phyloP scores from a whole-genome alignment of 2,329 filamentous ascomycete genomes.

The Neodidymelliopsis sp. region DNA sequence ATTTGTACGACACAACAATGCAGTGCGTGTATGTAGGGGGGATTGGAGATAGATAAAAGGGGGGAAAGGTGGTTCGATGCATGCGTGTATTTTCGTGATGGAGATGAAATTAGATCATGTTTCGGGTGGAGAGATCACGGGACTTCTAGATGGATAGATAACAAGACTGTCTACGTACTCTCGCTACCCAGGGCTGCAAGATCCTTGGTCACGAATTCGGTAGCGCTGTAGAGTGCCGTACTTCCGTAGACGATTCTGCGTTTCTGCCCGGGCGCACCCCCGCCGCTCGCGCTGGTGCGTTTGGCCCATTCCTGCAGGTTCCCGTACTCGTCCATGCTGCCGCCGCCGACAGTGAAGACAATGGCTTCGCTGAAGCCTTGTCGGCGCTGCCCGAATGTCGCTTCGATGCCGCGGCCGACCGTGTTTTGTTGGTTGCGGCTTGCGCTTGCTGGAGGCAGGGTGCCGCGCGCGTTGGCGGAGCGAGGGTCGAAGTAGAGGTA shows the following conservation, averaged over 20 bases:
- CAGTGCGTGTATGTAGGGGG: neutral
- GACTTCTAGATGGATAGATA: too few species aligned
- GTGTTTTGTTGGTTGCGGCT: slow-evolving; percentile 49
- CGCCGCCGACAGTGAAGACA: slow-evolving; percentile 91
- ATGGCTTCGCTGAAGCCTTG: slow-evolving; percentile 91
- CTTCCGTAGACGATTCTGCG: slow-evolving; percentile 93
- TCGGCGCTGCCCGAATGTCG: slow-evolving; percentile 87
- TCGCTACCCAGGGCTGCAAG: slow-evolving; percentile 65
- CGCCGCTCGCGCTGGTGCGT: slow-evolving; percentile 69
- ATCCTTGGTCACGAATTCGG: slow-evolving; percentile 66
- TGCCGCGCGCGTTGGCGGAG: slow-evolving; percentile 90
- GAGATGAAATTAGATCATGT: too few species aligned
- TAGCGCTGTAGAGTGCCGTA: slow-evolving; percentile 74
- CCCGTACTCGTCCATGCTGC: slow-evolving; percentile 98
- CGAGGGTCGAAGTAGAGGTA: slow-evolving; percentile 98
- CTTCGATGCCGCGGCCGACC: slow-evolving; percentile 69
- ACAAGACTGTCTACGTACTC: slow-evolving; percentile 33
- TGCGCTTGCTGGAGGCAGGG: slow-evolving; percentile 81
- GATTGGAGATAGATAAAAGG: neutral
- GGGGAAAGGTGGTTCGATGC: neutral
- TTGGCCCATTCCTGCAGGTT: slow-evolving; percentile 96
- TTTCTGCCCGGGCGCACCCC: slow-evolving; percentile 63
- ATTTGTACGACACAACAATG: neutral
- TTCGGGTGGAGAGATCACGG: too few species aligned
- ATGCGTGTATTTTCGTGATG: slow-evolving; percentile 7